phyloP scores from a whole-genome alignment of 805 yeast genomes.

The Saccharomycopsis fermentans region DNA sequence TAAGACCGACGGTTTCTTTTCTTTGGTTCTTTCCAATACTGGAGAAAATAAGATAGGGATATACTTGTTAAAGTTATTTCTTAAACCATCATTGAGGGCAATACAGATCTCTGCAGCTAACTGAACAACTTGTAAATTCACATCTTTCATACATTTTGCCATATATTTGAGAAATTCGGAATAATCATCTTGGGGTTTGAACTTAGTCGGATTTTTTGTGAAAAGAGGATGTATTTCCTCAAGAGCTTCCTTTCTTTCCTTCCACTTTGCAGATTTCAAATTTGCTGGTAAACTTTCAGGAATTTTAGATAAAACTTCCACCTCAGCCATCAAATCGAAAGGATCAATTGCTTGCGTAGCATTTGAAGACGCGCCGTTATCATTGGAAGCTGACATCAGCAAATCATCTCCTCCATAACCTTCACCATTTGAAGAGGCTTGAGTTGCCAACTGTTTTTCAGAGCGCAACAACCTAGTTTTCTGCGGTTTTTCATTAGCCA shows the following conservation, averaged over 20 bases:
- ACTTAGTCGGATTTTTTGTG: conserved; percentile 38
- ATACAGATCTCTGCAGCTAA: conserved; percentile 61
- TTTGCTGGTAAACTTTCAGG: conserved; percentile 52
- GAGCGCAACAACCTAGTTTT: conserved; percentile 48
- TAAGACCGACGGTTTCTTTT: conserved; percentile 69
- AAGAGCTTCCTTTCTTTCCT: conserved; percentile 78
- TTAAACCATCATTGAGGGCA: conserved; percentile 55
- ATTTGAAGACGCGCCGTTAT: conserved; percentile 17
- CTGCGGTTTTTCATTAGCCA: conserved; percentile 30
- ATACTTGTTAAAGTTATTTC: conserved; percentile 45
- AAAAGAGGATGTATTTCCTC: conserved; percentile 46
- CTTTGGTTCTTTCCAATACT: conserved; percentile 74
- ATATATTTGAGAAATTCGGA: conserved; percentile 48
- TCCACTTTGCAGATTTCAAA: conserved; percentile 68
- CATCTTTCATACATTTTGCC: conserved; percentile 75
- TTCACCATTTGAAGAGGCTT: conserved; percentile 20
- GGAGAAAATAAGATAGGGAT: conserved; percentile 44
- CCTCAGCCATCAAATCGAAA: conserved; percentile 60
- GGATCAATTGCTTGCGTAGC: conserved; percentile 34
- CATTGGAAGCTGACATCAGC: conserved; percentile 25
- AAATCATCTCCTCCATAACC: conserved; percentile 28
- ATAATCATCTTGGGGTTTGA: conserved; percentile 54
- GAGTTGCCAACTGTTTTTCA: conserved; percentile 35
- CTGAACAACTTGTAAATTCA: conserved; percentile 78
- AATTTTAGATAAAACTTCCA: conserved; percentile 51